phyloP scores from a whole-genome alignment of 2,329 filamentous ascomycete genomes.

The Xylaria polymorpha region DNA sequence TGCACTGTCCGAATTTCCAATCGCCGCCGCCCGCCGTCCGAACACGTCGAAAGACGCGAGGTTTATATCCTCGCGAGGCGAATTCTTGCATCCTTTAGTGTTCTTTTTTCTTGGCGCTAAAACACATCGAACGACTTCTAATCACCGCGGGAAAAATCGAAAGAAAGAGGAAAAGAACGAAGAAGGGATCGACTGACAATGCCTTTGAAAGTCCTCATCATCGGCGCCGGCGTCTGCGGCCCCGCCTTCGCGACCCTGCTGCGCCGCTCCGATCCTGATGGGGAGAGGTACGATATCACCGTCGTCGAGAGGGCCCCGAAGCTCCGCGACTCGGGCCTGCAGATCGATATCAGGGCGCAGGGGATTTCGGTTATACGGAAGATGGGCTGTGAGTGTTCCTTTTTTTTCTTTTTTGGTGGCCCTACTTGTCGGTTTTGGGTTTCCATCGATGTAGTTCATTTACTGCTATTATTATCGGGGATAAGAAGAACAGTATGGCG shows the following conservation, averaged over 20 bases:
- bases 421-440: no score
- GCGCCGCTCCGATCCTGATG: constrained; percentile 51
- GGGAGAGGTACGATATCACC: constrained; percentile 51
- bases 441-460: no score
- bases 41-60: no score
- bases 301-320: constrained; percentile 56
- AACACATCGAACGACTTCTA: no score
- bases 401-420: background rate
- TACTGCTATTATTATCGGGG: no score
- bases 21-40: no score
- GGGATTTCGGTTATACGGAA: constrained; percentile 54
- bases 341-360: constrained; percentile 59
- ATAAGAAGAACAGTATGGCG: no score
- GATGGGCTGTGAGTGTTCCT: constrained; percentile 50
- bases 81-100: no score
- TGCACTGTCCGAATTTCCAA: no score
- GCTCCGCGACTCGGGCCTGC: constrained; percentile 56
- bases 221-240: constrained; percentile 59
- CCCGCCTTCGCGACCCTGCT: constrained; percentile 58
- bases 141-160: background rate
- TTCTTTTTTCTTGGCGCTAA: no score
- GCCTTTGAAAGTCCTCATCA: constrained; percentile 60
- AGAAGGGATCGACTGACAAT: constrained; percentile 20
- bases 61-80: no score
- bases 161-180: background rate